These are phyloP conservation scores for Pedinophyceae sp. DNA, from an alignment of 139 green algal species.

Conservation along the genomic window DNA sequence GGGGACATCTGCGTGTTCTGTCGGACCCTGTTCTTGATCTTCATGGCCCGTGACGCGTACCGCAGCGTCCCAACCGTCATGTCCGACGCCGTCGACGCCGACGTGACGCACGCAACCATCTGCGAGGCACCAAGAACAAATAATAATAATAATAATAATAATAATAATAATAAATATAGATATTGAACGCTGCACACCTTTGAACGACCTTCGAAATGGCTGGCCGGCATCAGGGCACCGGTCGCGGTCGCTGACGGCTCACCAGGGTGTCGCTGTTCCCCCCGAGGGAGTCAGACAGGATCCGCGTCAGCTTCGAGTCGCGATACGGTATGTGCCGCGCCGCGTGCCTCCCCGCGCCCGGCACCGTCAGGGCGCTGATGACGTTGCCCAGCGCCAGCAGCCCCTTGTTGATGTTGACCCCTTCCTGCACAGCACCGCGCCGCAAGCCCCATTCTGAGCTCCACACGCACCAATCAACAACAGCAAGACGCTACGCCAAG, in stretches of 20 bases:
- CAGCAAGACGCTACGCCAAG: too few relatives aligned
- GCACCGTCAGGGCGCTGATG: conserved; percentile 67
- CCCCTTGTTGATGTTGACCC: conserved; percentile 88
- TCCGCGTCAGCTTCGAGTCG: conserved; percentile 88
- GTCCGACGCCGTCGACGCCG: not conserved
- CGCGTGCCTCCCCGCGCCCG: not conserved
- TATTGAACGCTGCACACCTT: too few relatives aligned
- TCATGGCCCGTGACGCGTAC: too few relatives aligned
- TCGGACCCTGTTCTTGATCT: too few relatives aligned
- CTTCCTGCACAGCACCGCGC: conserved; percentile 42
- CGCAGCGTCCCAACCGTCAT: too few relatives aligned
- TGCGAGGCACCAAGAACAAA: too few relatives aligned
- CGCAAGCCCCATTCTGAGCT: not conserved
- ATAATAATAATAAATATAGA: too few relatives aligned
- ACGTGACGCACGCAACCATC: too few relatives aligned
- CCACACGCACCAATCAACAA: not conserved
- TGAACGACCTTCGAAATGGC: too few relatives aligned
- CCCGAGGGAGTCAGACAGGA: conserved; percentile 54
- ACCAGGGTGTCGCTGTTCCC: conserved; percentile 31
- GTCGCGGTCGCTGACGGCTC: conserved; percentile 29
- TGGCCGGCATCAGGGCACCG: conserved; percentile 15
- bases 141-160: too few relatives aligned
- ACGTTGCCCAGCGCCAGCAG: conserved; percentile 94
- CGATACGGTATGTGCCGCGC: conserved; percentile 58
- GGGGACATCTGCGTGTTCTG: too few relatives aligned